Evolutionary conservation across 345 rosid genomes (phyloP), one percentile per base, ranked within the genome.

Genomic region (Gossypium mustelinum): DNA sequence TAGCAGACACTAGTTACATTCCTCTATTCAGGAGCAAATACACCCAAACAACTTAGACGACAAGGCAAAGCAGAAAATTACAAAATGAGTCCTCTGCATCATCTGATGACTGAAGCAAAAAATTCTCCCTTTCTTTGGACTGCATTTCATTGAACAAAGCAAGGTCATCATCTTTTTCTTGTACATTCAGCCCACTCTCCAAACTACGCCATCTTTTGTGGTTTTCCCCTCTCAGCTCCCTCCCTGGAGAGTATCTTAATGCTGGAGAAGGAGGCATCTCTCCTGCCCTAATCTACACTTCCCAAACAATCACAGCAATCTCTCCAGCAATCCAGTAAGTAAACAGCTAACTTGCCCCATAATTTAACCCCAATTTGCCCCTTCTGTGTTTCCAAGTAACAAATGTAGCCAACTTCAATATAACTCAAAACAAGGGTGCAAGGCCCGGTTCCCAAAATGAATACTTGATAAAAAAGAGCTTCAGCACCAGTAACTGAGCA

Each of bases 201-300:
- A 91, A 80, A 78, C 98, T 93, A 39, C 78, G 87, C 20, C 96
- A 95, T 20, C 96, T 82, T 79, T 81, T 91, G 68, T 95, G 98
- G 62, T 80, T 77, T 56, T 87, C 92, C 61, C 77, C 87, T 75
- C 84, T 80, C 43, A 78, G 79, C 80, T 89, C 97, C 73, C 92
- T 87, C 75, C 90, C 85, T 1, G 98, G 95, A 18, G 97, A 91
- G 81, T 77, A 89, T 79, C 88, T 85, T 85, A 88, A 74, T 20
- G 94, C 91, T 5, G 98, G 93, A 63, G 97, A 92, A 79, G 97
- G 95, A 75, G 98, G 94, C 98, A 94, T 94, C 77, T 73, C 82
- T n/a, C 11, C 70, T 58, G 16, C 3, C 65, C 72, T 72, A 73
- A 76, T 68, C 57, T 71, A 54, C 27, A 45, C 14, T 59, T 71